A percentile compares a stretch with the other conserved stretches of the same genome.
phyloP scores from a whole-genome alignment of 169 alveolate species.

The Plasmodium relictum region DNA sequence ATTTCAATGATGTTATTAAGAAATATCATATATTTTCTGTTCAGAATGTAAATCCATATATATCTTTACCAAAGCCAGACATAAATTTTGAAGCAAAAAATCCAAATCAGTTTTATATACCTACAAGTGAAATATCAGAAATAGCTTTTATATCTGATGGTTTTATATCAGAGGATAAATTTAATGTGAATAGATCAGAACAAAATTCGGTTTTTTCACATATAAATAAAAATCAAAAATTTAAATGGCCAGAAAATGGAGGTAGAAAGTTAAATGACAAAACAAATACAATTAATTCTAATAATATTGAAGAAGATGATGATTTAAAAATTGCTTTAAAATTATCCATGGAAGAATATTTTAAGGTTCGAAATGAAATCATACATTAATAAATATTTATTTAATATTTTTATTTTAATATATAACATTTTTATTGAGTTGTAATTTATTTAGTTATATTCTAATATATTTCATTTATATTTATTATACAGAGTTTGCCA shows the following conservation, averaged over 20 bases:
- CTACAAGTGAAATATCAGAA: conserved; percentile 56
- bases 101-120: conserved; percentile 66
- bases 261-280: conserved; percentile 68
- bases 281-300: background rate
- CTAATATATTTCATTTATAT: too few relatives aligned
- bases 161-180: conserved; percentile 48
- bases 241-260: conserved; percentile 76
- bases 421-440: background rate
- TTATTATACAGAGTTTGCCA: conserved; percentile 44
- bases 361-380: conserved; percentile 16
- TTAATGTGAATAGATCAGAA: conserved; percentile 5
- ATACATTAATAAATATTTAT: background rate
- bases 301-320: conserved; percentile 58
- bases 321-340: conserved; percentile 58
- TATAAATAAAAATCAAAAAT: conserved; percentile 16
- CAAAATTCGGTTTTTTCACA: conserved; percentile 11
- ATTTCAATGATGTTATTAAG: conserved; percentile 64
- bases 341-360: conserved; percentile 71
- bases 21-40: conserved; percentile 76
- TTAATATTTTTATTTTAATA: background rate
- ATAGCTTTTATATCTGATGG: conserved; percentile 26
- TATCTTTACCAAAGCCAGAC: conserved; percentile 72
- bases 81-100: conserved; percentile 57
- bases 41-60: conserved; percentile 65
- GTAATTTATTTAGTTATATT: background rate